Conservation (phyloP, 139 green algal species). For the Micractinium sp. region DNA sequence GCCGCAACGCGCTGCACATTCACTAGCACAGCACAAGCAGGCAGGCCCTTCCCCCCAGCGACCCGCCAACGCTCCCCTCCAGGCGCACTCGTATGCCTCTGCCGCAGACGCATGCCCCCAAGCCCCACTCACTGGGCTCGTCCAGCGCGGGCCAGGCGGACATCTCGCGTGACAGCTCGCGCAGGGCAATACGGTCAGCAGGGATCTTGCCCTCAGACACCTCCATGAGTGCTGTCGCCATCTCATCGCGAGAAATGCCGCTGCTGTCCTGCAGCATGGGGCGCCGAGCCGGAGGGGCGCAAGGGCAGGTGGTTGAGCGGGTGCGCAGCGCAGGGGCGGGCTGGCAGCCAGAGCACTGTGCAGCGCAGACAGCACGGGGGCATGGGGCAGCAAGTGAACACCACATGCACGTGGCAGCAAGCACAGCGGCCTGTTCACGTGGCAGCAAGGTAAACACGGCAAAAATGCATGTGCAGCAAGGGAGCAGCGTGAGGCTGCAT, state of each 20-base stretch:
- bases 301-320: neutral
- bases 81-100: neutral
- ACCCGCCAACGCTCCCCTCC: too few relatives aligned
- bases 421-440: too few relatives aligned
- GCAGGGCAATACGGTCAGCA: constrained; percentile 85
- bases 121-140: constrained; percentile 13
- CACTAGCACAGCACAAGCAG: neutral
- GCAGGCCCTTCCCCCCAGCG: too few relatives aligned
- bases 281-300: neutral
- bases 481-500: neutral
- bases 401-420: too few relatives aligned
- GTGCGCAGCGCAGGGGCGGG: neutral
- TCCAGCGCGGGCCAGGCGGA: constrained; percentile 70
- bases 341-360: too few relatives aligned
- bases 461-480: neutral
- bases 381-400: too few relatives aligned
- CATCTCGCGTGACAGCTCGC: constrained; percentile 85
- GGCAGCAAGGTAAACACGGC: neutral
- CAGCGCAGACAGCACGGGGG: too few relatives aligned
- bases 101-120: too few relatives aligned
- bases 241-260: constrained; percentile 87
- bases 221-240: constrained; percentile 81
- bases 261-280: constrained; percentile 62
- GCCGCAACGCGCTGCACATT: neutral
- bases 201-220: constrained; percentile 83